Conservation (phyloP, 345 rosid genomes). For the Iberis pinnata region DNA sequence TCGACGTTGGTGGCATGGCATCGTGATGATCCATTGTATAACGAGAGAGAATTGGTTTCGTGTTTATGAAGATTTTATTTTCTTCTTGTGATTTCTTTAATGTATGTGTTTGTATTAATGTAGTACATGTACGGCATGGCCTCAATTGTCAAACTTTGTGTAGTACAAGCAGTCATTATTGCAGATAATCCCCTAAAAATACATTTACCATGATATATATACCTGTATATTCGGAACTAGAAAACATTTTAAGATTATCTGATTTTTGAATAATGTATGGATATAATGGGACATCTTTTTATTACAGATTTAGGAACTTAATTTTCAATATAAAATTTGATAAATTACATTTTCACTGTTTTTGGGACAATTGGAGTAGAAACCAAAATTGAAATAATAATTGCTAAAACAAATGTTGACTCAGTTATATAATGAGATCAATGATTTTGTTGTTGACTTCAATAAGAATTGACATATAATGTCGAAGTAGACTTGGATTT, state of each 20-base stretch:
- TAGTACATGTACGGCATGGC: slow-evolving; percentile 14
- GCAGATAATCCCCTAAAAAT: not conserved
- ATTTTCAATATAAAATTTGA: not conserved
- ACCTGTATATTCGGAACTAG: not conserved
- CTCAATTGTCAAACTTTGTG: slow-evolving; percentile 17
- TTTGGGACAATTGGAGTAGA: too few relatives aligned
- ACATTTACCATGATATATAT: too few relatives aligned
- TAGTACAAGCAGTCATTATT: slow-evolving; percentile 18
- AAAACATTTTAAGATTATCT: not conserved
- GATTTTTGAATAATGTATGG: not conserved
- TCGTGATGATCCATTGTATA: slow-evolving; percentile 30
- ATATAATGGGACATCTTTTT: not conserved
- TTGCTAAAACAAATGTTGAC: too few relatives aligned
- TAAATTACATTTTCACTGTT: not conserved
- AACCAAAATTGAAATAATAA: too few relatives aligned
- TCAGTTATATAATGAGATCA: too few relatives aligned
- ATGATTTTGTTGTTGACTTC: too few relatives aligned
- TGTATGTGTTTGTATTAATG: not conserved
- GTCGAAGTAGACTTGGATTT: too few relatives aligned
- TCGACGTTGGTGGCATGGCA: slow-evolving; percentile 34
- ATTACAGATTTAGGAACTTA: not conserved
- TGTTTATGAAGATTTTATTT: slow-evolving; percentile 9
- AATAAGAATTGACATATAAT: too few relatives aligned
- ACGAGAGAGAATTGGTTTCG: not conserved
- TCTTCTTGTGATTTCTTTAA: slow-evolving; percentile 1